phyloP scores from a whole-genome alignment of 2,329 filamentous ascomycete species.

The Cladosporium sp. region DNA sequence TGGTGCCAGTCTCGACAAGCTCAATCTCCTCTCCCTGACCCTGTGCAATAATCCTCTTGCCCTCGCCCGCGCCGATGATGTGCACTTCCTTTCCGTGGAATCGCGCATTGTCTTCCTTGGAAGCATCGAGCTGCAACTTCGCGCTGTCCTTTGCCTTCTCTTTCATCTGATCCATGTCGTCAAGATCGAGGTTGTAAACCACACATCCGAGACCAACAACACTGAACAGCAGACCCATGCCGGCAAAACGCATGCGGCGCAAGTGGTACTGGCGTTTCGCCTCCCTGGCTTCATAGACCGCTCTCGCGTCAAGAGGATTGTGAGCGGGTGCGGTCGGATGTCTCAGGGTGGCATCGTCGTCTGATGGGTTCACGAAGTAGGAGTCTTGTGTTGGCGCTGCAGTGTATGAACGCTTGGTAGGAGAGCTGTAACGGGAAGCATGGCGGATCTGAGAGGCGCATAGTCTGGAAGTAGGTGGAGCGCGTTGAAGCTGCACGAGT shows the following conservation, averaged over 20 bases:
- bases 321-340: conserved; percentile 6
- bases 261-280: conserved; percentile 29
- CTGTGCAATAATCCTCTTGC: conserved; percentile 43
- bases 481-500: conserved; percentile 3
- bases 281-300: conserved; percentile 22
- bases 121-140: conserved; percentile 30
- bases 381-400: conserved; percentile 20
- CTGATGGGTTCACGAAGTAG: conserved; percentile 20
- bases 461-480: conserved; percentile 24
- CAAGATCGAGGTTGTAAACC: conserved; percentile 32
- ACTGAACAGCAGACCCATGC: conserved; percentile 33
- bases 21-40: conserved; percentile 57
- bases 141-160: conserved; percentile 19
- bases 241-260: conserved; percentile 33
- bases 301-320: conserved; percentile 25
- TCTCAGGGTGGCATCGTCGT: conserved; percentile 8
- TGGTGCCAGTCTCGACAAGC: conserved; percentile 76
- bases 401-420: conserved; percentile 25
- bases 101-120: conserved; percentile 30
- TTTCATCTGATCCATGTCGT: conserved; percentile 26
- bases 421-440: conserved; percentile 33
- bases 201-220: conserved; percentile 26
- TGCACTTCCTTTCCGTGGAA: conserved; percentile 55
- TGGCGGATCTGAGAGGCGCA: conserved; percentile 25
- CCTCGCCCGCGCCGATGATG: conserved; percentile 60